Evolutionary conservation across 768 basidiomycete genomes (phyloP), one percentile per base, ranked within the genome.

Genomic region (Rossbeevera mucosa): DNA sequence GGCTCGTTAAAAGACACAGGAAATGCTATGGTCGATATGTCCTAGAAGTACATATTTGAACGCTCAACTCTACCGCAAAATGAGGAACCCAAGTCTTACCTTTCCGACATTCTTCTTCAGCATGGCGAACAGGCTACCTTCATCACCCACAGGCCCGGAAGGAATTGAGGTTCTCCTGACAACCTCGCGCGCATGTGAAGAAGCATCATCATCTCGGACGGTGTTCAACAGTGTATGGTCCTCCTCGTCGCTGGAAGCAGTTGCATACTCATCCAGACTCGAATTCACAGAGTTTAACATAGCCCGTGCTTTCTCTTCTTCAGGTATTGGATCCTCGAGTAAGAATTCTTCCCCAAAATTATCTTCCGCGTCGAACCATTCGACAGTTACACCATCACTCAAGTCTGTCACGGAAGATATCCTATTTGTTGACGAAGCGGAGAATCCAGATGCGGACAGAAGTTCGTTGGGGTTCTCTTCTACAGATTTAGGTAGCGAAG

Each of bases 1-100:
- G 91, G 91, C 60, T 94, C 91, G 58, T 94, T 94, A 72, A 94
- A 94, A 2, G 85, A 80, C 2, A 94, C 88, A n/a, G 91, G 91
- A 53, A 94, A 82, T 2, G 86, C 76, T 25, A 93, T 85, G 29
- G 86, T 85, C 13, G 89, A 85, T 8, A 92, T 72, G 66, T 93
- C 91, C 90, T 92, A 51, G 8, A 40, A 38, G 31, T 9, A 45
- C 29, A 46, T 11, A 55, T 53, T 28, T 44, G 5, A 29, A 40
- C 18, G 18, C n/a, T 21, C 41, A 24, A 43, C 16, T 20, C 21
- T 12, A 44, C 43, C 38, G 42, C 21, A 5, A 51, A 21, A 12
- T 30, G 24, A 50, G 47, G 26, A 30, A 48, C 22, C 20, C 49
- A 51, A 12, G 28, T 51, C 66, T 18, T 47, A 89, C 91, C 76